A percentile compares a stretch with the other conserved stretches of the same genome.
Evolutionary conservation across 208 protist genomes (phyloP).

Genomic region (Angomonas ambiguus): DNA sequence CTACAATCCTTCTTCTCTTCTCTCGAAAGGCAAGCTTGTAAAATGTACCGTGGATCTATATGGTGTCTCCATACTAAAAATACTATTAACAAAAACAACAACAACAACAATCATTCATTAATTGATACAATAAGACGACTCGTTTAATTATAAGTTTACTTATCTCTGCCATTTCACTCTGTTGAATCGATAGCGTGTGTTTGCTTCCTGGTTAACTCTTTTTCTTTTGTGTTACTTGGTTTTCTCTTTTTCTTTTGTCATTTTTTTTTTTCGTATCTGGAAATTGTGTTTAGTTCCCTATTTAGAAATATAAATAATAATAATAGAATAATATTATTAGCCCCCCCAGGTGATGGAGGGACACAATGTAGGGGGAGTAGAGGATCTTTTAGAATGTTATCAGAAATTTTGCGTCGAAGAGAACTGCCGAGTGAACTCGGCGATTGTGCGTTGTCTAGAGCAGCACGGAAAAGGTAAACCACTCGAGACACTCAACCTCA

Average conservation of each 20-base stretch:
- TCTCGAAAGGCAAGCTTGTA: too few relatives aligned
- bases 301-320: not conserved
- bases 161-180: too few relatives aligned
- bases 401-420: constrained; percentile 69
- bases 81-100: not conserved
- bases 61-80: too few relatives aligned
- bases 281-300: too few relatives aligned
- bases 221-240: not conserved
- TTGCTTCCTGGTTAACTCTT: not conserved
- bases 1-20: too few relatives aligned
- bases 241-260: too few relatives aligned
- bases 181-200: not conserved
- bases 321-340: not conserved
- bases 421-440: constrained; percentile 75
- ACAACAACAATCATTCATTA: not conserved
- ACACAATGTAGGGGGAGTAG: not conserved
- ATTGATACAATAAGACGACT: too few relatives aligned
- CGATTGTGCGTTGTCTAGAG: constrained; percentile 65
- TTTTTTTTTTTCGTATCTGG: too few relatives aligned
- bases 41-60: too few relatives aligned
- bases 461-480: constrained; percentile 7
- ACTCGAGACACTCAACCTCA: constrained; percentile 35
- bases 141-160: too few relatives aligned
- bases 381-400: constrained; percentile 53
- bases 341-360: too few relatives aligned